Percentiles rank a stretch among this genome's conserved stretches.
phyloP scores from a whole-genome alignment of 257 asterid genomes.

The Solanum verrucosum region DNA sequence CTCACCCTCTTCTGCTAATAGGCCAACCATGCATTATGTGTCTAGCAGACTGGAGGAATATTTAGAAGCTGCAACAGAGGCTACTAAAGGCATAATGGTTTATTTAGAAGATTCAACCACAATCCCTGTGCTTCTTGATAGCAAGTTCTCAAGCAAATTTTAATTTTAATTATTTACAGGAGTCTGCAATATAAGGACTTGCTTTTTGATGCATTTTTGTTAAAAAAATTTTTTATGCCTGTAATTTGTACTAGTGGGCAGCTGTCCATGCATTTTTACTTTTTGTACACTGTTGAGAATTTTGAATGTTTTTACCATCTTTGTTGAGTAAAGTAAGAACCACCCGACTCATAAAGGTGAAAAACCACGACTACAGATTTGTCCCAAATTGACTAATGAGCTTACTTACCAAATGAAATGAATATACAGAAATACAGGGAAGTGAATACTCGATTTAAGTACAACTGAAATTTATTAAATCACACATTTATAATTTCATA shows the following conservation, averaged over 20 bases:
- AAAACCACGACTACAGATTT: neutral
- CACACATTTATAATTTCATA: neutral
- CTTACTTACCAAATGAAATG: neutral
- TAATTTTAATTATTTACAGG: neutral
- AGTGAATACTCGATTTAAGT: neutral
- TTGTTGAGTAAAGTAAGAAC: neutral
- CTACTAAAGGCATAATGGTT: neutral
- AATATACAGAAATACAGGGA: neutral
- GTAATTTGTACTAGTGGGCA: neutral
- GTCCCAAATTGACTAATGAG: neutral
- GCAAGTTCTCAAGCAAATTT: neutral
- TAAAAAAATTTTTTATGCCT: neutral
- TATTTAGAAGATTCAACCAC: neutral
- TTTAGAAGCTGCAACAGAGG: neutral
- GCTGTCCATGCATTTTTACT: neutral
- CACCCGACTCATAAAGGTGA: neutral
- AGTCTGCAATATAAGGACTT: neutral
- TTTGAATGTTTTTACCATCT: neutral
- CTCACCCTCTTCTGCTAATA: conserved; percentile 1
- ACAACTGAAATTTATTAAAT: neutral
- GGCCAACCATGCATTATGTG: conserved; percentile 35
- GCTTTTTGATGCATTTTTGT: neutral
- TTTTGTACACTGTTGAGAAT: neutral
- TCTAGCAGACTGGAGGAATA: conserved; percentile 22
- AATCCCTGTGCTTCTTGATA: neutral